phyloP scores from a whole-genome alignment of 1,284 basidiomycete genomes.

The Cystobasidium slooffiae region DNA sequence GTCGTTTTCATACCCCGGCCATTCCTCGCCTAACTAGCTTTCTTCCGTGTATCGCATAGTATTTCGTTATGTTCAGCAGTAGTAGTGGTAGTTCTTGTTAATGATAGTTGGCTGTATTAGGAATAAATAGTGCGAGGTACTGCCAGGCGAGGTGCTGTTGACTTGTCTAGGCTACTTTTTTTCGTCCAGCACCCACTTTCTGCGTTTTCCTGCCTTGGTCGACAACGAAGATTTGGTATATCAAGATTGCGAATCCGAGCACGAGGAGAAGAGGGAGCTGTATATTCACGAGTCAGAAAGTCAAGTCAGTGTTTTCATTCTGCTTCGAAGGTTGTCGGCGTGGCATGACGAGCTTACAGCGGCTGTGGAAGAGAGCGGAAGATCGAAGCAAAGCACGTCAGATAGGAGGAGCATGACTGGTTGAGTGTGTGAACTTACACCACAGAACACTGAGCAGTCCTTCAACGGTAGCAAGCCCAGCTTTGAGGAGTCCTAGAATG shows the following conservation, averaged over 20 bases:
- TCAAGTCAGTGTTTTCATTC: too few relatives aligned
- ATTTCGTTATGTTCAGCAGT: too few relatives aligned
- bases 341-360: background rate
- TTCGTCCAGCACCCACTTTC: conserved; percentile 5
- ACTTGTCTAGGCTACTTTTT: conserved; percentile 11
- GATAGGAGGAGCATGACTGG: too few relatives aligned
- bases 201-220: conserved; percentile 8
- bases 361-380: conserved; percentile 1
- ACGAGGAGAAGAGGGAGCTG: conserved; percentile 14
- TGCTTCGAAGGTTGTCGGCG: too few relatives aligned
- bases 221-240: conserved; percentile 41
- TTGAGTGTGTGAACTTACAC: conserved; percentile 18
- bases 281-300: too few relatives aligned
- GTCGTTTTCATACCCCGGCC: too few relatives aligned
- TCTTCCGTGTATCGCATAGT: too few relatives aligned
- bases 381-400: background rate
- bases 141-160: background rate
- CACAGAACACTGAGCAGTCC: conserved; percentile 32
- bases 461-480: background rate
- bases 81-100: too few relatives aligned
- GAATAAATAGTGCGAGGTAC: too few relatives aligned
- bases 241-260: conserved; percentile 22
- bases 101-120: too few relatives aligned
- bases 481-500: conserved; percentile 19
- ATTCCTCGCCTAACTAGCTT: too few relatives aligned